Conservation (phyloP, 179 eudicot species). For the Beta lomatogona region DNA sequence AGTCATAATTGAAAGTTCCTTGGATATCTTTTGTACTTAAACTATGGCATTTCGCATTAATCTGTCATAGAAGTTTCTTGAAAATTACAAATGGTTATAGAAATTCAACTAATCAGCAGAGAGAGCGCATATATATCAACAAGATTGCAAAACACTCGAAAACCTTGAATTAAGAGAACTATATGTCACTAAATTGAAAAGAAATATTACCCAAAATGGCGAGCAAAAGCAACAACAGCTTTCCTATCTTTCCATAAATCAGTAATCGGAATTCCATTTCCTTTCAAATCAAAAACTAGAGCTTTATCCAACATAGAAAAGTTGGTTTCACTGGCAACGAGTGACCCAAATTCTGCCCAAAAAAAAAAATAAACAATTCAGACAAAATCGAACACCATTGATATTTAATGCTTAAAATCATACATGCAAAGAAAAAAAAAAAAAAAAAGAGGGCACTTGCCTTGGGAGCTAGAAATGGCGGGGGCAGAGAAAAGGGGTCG, state of each 20-base stretch:
- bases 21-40: background rate
- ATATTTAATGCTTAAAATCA: background rate
- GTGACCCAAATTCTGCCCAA: slow-evolving; percentile 47
- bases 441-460: slow-evolving; percentile 23
- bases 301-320: slow-evolving; percentile 53
- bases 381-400: background rate
- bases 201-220: slow-evolving; percentile 80
- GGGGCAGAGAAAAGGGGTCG: slow-evolving; percentile 25
- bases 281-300: slow-evolving; percentile 67
- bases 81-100: background rate
- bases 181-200: background rate
- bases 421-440: background rate
- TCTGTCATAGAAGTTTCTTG: background rate
- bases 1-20: background rate
- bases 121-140: background rate
- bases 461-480: slow-evolving; percentile 49
- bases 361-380: background rate
- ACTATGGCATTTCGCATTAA: background rate
- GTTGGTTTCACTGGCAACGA: slow-evolving; percentile 34
- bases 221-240: slow-evolving; percentile 93
- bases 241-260: slow-evolving; percentile 94
- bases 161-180: background rate
- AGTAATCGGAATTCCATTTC: slow-evolving; percentile 62
- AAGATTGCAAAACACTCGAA: background rate
- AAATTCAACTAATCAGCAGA: background rate